Conservation (phyloP, 768 basidiomycete genomes). For the Saitozyma sp. region DNA sequence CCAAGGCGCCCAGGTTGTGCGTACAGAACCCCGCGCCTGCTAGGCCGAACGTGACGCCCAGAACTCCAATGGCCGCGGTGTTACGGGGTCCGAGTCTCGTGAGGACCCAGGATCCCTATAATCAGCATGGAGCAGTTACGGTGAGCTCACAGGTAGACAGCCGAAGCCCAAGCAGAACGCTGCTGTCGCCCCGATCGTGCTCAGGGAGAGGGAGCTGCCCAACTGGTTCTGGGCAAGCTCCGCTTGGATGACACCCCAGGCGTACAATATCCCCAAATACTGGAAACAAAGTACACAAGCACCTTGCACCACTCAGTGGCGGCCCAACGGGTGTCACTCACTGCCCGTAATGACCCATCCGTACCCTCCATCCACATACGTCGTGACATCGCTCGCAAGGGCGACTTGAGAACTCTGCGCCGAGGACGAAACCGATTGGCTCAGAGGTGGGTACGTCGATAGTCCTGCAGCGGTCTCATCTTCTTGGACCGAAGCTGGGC, state of each 20-base stretch:
- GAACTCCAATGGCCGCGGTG: slow-evolving; percentile 5
- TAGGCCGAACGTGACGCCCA: slow-evolving; percentile 6
- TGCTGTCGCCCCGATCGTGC: slow-evolving; percentile 17
- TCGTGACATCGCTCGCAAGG: slow-evolving; percentile 6
- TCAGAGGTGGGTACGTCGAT: no score
- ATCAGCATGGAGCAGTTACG: neutral
- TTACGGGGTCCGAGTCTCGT: slow-evolving; percentile 1
- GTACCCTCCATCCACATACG: slow-evolving; percentile 19
- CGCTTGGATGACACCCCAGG: slow-evolving; percentile 28
- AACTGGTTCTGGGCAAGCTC: slow-evolving; percentile 14
- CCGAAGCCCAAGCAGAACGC: slow-evolving; percentile 14
- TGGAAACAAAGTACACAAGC: slow-evolving; percentile 18
- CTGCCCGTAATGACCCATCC: slow-evolving; percentile 23
- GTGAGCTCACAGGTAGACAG: slow-evolving; percentile 19
- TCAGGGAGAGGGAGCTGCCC: slow-evolving; percentile 12
- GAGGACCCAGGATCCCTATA: slow-evolving; percentile 17
- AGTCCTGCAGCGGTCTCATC: no score
- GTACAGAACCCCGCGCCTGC: slow-evolving; percentile 11
- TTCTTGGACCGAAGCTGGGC: no score
- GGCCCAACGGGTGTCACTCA: neutral
- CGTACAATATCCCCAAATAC: slow-evolving; percentile 22
- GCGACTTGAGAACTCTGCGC: no score
- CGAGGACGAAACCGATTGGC: no score
- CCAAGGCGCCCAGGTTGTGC: slow-evolving; percentile 17
- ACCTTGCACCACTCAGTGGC: neutral